Base-by-base conservation (phyloP, 176 grass and related monocot species). In the Avena insularis region DNA sequence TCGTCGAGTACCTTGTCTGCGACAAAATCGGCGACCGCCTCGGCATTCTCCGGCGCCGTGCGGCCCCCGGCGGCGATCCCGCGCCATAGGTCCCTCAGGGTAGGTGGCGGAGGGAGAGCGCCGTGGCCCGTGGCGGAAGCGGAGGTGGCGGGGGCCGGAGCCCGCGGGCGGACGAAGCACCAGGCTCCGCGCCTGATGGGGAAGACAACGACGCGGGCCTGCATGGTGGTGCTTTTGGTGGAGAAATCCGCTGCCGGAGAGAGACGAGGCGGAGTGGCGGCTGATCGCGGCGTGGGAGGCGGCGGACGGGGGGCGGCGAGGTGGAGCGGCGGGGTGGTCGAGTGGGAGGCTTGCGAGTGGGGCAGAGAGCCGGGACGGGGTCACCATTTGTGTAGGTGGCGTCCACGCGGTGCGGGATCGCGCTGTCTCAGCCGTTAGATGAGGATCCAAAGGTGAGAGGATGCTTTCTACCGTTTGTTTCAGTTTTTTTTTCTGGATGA, bases 171-270 rank as follows among this genome's bases (percentile, higher is more conserved):
- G 65, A 82, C 84, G 87, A 98, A 93, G 75, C 93, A 96, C 97
- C 97, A 94, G 54, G 85, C 74, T 3, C 97, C 87, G 16, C 94
- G 92, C 61, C 85, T 96, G 87, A 96, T 72, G 17, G 97, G 97
- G 85, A 98, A 98, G 1, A 94, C 88, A 83, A 96, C 89, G 76
- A 98, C 82, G 82, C 90, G 92, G 80, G 90, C 90, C 91, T 90
- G 90, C 97, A 98, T 98, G 69, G 71, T 2, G 17, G 17, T 1
- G 1, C 38, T 40, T 40, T 4, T 40, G 38, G 2, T 1, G 13
- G 25, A 20, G 47, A 36, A 15, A 60, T 6, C 47, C 12, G 2
- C 21, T 3, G 47, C 21, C 72, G 72, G 46, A 29, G 65, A 4
- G 1, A 31, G 6, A 23, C 45, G 72, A 15, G 6, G 11, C 10